Conservation (phyloP, 768 basidiomycete species). For the Coprinopsis marcescibilis region DNA sequence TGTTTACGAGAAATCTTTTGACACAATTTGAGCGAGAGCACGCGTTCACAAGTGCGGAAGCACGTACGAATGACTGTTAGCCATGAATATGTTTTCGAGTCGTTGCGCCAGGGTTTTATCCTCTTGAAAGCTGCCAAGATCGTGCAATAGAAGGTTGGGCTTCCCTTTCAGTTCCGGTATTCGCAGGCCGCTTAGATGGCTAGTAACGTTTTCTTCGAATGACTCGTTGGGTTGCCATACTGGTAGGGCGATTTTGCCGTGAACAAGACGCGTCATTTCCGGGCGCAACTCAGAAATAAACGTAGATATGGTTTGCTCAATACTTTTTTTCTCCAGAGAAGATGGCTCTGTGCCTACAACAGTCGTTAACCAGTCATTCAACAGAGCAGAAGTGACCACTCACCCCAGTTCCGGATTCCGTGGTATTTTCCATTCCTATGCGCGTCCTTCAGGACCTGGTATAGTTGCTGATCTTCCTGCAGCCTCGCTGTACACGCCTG, state of each 20-base stretch:
- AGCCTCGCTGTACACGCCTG: slow-evolving; percentile 30
- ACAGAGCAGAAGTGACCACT: slow-evolving; percentile 6
- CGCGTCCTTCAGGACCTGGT: slow-evolving; percentile 28
- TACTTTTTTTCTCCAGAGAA: slow-evolving; percentile 11
- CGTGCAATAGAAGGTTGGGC: slow-evolving; percentile 36
- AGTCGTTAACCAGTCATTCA: not conserved
- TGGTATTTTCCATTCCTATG: slow-evolving; percentile 25
- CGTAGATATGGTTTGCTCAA: slow-evolving; percentile 16
- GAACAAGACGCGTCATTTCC: slow-evolving; percentile 25
- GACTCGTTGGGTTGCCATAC: slow-evolving; percentile 24
- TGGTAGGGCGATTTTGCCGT: slow-evolving; percentile 27
- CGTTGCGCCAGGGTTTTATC: slow-evolving; percentile 26
- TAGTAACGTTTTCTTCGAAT: slow-evolving; percentile 17
- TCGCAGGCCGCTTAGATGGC: slow-evolving; percentile 24
- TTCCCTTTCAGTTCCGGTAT: slow-evolving; percentile 34
- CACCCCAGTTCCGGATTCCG: slow-evolving; percentile 29
- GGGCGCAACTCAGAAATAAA: slow-evolving; percentile 26
- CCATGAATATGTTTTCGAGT: slow-evolving; percentile 37
- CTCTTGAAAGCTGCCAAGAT: slow-evolving; percentile 32
- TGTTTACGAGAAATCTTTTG: slow-evolving; percentile 41
- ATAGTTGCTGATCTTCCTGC: slow-evolving; percentile 23
- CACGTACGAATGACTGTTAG: slow-evolving; percentile 37
- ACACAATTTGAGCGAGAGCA: not conserved
- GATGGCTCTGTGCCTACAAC: not conserved
- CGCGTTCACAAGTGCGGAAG: not conserved